Percentiles rank a stretch among this genome's conserved stretches.
Evolutionary conservation across 78 protist species (phyloP).

Genomic region (Dictyostelium capitatum): DNA sequence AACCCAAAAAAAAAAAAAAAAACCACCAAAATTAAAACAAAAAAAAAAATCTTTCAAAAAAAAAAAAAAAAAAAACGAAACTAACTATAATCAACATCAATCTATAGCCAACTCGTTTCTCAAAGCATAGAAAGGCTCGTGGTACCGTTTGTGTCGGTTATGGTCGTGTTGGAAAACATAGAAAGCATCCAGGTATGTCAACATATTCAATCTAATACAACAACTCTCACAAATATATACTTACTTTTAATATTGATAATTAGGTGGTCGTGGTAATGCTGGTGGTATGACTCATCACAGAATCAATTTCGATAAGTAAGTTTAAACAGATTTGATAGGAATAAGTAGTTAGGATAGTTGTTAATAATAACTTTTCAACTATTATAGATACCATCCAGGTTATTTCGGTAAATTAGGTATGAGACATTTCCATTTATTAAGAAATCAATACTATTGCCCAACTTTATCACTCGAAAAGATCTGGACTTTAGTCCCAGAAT

Average conservation of each 20-base stretch:
- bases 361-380: neutral
- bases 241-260: too few species aligned
- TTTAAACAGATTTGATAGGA: too few species aligned
- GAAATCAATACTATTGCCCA: conserved; percentile 91
- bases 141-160: conserved; percentile 88
- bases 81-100: too few species aligned
- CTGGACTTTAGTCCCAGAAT: conserved; percentile 95
- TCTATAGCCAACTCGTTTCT: conserved; percentile 82
- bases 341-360: conserved; percentile 21
- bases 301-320: conserved; percentile 93
- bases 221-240: too few species aligned
- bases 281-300: conserved; percentile 99
- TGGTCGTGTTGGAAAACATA: conserved; percentile 97
- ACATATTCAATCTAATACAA: too few species aligned
- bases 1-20: too few species aligned
- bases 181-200: conserved; percentile 99
- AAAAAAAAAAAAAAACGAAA: too few species aligned
- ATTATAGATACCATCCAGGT: conserved; percentile 98
- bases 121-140: conserved; percentile 83
- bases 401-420: conserved; percentile 99
- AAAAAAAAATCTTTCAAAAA: too few species aligned
- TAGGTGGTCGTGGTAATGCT: conserved; percentile 99
- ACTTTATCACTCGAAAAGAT: conserved; percentile 96
- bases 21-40: too few species aligned
- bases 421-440: conserved; percentile 96